These are phyloP conservation scores for Thraustochytrium sp. DNA, from an alignment of 352 stramenopile species.

Conservation along the genomic window DNA sequence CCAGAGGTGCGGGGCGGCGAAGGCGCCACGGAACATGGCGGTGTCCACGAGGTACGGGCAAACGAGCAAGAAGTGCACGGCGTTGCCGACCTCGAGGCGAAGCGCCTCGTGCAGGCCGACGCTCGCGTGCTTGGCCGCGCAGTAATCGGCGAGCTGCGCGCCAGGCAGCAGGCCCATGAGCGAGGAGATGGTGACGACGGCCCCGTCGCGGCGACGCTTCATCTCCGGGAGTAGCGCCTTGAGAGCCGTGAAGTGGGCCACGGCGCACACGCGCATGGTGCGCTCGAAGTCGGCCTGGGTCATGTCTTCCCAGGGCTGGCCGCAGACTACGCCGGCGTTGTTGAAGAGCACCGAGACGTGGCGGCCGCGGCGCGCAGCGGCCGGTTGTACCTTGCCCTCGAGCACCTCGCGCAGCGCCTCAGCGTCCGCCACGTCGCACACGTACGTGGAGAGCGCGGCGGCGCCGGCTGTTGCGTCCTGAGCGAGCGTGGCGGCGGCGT, in stretches of 20 bases:
- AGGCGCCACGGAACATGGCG: conserved; percentile 18
- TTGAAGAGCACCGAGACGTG: conserved; percentile 20
- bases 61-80: conserved; percentile 1
- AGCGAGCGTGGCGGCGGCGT: neutral
- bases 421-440: neutral
- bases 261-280: neutral
- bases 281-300: neutral
- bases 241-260: neutral
- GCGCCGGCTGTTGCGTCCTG: neutral
- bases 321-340: neutral
- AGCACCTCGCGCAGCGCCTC: neutral
- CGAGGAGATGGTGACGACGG: conserved; percentile 2
- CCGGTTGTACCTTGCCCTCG: neutral
- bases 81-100: neutral
- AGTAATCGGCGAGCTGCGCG: conserved; percentile 3
- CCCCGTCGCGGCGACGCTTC: neutral
- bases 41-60: conserved; percentile 38
- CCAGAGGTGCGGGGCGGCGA: conserved; percentile 4
- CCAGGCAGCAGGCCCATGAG: conserved; percentile 29
- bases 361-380: neutral
- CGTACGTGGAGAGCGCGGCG: neutral
- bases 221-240: conserved; percentile 4
- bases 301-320: conserved; percentile 11
- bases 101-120: conserved; percentile 16
- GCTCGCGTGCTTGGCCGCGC: neutral